Conservation (phyloP, 2,329 filamentous ascomycete genomes). For the Arthrobotrys sphaeroides region DNA sequence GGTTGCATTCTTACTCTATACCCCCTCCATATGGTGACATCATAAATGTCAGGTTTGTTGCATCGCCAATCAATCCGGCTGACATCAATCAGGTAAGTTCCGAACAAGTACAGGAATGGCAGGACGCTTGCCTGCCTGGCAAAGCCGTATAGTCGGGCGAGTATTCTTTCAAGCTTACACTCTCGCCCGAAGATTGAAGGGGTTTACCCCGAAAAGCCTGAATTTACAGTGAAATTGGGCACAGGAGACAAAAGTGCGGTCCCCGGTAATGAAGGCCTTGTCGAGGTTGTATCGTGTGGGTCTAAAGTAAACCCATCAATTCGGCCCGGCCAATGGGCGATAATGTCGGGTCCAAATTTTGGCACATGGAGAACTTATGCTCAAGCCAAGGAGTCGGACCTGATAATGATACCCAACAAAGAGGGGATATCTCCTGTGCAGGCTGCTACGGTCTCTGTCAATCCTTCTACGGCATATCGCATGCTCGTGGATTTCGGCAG, state of each 20-base stretch:
- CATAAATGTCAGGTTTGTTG: constrained; percentile 85
- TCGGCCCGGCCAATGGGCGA: constrained; percentile 87
- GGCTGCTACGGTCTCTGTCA: constrained; percentile 87
- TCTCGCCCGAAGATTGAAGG: constrained; percentile 74
- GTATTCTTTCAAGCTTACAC: background rate
- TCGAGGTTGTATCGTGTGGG: constrained; percentile 81
- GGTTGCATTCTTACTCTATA: constrained; percentile 79
- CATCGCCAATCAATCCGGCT: constrained; percentile 92
- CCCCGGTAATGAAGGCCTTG: constrained; percentile 90
- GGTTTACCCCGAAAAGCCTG: constrained; percentile 86
- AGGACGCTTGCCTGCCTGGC: background rate
- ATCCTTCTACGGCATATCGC: constrained; percentile 92
- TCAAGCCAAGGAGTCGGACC: constrained; percentile 69
- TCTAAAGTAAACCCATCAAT: constrained; percentile 60
- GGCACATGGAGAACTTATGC: constrained; percentile 97
- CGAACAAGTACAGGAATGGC: background rate
- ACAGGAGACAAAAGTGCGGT: constrained; percentile 79
- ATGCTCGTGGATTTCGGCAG: constrained; percentile 83
- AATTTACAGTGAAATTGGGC: constrained; percentile 78
- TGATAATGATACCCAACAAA: constrained; percentile 76
- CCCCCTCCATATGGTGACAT: constrained; percentile 75
- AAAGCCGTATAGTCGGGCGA: background rate
- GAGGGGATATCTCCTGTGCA: constrained; percentile 77
- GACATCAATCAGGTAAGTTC: constrained; percentile 80
- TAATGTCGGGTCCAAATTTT: constrained; percentile 82